A percentile compares a stretch with the other conserved stretches of the same genome.
Evolutionary conservation across 495 filamentous ascomycete species (phyloP).

Genomic region (Articulospora tetracladia): DNA sequence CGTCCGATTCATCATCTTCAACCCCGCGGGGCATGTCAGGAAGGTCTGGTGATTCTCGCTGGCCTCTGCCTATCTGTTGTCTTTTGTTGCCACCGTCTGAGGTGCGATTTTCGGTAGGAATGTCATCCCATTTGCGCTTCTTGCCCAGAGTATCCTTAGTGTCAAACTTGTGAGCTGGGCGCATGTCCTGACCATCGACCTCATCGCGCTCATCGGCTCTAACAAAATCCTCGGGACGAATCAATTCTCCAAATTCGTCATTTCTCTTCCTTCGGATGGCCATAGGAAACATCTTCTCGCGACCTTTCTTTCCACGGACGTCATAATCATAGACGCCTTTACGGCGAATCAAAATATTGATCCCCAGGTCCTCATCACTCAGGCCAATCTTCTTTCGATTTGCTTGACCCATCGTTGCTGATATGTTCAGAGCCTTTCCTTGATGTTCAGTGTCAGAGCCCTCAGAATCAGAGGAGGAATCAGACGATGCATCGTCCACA

Average conservation of each 20-base stretch:
- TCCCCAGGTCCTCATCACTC: slow-evolving; percentile 80
- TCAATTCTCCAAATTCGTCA: slow-evolving; percentile 92
- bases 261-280: slow-evolving; percentile 71
- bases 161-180: slow-evolving; percentile 37
- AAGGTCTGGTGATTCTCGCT: slow-evolving; percentile 13
- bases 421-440: slow-evolving; percentile 85
- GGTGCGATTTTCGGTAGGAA: slow-evolving; percentile 35
- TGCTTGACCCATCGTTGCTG: slow-evolving; percentile 73
- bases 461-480: slow-evolving; percentile 78
- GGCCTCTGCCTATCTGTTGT: slow-evolving; percentile 25
- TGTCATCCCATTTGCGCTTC: slow-evolving; percentile 90
- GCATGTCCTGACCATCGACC: slow-evolving; percentile 57
- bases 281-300: slow-evolving; percentile 90
- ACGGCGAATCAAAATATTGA: slow-evolving; percentile 85
- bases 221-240: slow-evolving; percentile 91
- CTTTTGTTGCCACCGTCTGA: slow-evolving; percentile 41
- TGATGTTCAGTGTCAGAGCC: slow-evolving; percentile 89
- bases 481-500: slow-evolving; percentile 76
- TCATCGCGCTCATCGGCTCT: slow-evolving; percentile 90
- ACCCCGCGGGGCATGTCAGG: slow-evolving; percentile 26
- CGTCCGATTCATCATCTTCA: slow-evolving; percentile 51
- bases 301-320: slow-evolving; percentile 86
- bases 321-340: slow-evolving; percentile 90
- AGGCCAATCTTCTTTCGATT: slow-evolving; percentile 77
- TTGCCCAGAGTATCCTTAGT: slow-evolving; percentile 72